Conservation (phyloP, 1,284 basidiomycete species). For the Irpex lacteus region DNA sequence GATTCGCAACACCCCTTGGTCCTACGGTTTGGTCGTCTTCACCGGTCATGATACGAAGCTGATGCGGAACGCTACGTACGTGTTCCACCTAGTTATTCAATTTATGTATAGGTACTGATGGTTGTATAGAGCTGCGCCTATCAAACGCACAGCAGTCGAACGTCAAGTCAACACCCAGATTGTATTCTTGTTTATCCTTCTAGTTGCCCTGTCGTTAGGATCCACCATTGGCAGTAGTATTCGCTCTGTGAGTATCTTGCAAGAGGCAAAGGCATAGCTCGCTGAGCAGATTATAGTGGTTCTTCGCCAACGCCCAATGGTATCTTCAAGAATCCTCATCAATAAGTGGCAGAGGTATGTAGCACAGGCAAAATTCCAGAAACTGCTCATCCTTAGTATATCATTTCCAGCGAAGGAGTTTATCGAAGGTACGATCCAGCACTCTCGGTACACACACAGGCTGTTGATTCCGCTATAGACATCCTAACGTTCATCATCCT, state of each 20-base stretch:
- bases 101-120: constrained; percentile 6
- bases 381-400: constrained; percentile 4
- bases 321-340: constrained; percentile 67
- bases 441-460: constrained; percentile 1
- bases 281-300: constrained; percentile 50
- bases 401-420: constrained; percentile 63
- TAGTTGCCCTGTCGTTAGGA: constrained; percentile 86
- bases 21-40: constrained; percentile 92
- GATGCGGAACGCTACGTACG: constrained; percentile 93
- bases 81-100: constrained; percentile 17
- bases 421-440: constrained; percentile 62
- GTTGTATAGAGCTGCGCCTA: constrained; percentile 76
- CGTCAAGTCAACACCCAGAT: constrained; percentile 96
- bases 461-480: constrained; percentile 44
- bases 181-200: constrained; percentile 89
- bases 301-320: constrained; percentile 82
- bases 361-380: neutral
- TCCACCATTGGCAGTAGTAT: constrained; percentile 93
- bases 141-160: constrained; percentile 96
- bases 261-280: neutral
- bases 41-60: constrained; percentile 99
- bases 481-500: constrained; percentile 98
- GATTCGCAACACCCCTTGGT: constrained; percentile 95
- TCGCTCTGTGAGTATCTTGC: constrained; percentile 45
- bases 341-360: constrained; percentile 60